Evolutionary conservation across 345 rosid species (phyloP), one percentile per base, ranked within the genome.

Genomic region (Bruguiera gymnorhiza): DNA sequence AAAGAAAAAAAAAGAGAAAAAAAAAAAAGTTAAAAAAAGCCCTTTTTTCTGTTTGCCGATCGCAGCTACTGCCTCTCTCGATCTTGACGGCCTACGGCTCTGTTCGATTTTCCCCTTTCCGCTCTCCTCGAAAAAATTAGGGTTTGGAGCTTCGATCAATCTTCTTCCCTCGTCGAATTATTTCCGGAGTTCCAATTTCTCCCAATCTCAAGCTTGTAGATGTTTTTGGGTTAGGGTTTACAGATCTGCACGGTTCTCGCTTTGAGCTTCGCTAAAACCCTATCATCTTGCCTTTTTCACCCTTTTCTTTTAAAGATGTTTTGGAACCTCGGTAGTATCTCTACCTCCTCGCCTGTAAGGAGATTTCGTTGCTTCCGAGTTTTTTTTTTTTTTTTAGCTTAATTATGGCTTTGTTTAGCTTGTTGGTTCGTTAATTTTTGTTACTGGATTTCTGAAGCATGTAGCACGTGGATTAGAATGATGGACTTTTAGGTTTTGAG

Each of bases 281-380:
- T 24, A 1, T 24, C 52, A 56, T 72, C 60, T 13, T 71, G 58
- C 37, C 10, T 34, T 34, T 34, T 60, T 9, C 15, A 10, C 1
- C 2, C 16, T 39, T 11, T 11, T 39, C 48, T 11, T 11, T 9
- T 11, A 66, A 66, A 61, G 78, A 95, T 95, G 99, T 95, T 95
- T 39, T 95, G 99, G 99, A 95, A 92, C 86, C 96, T 95, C 71
- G 78, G 97, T 11, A 68, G 90, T 76, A 80, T 95, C 69, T 88
- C 99, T n/a, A 80, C 98, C 29, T 86, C 99, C 34, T 92, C 98
- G 70, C 98, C 99, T n/a, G 98, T 95, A 71, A 92, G 96, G 81
- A 29, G 62, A 37, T 43, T 43, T 72, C 71, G 46, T 3, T 64
- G 54, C 30, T 68, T 73, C 13, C 31, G 6, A 19, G 4, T 20